Evolutionary conservation across 1,139 yeast genomes (phyloP).

Genomic region (Sugiyamaella castrensis): DNA sequence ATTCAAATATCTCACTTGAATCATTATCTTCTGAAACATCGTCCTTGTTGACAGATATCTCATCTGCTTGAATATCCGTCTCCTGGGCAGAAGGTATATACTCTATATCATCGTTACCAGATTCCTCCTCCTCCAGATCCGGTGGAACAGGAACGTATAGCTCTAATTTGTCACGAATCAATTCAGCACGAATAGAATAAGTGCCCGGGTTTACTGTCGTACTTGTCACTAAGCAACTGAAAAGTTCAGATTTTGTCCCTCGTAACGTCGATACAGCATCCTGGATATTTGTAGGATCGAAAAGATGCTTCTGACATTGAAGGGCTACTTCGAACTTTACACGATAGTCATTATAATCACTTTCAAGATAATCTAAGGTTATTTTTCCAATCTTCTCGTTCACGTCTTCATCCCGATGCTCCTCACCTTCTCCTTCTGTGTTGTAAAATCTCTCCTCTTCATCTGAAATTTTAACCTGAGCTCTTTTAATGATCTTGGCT

Average conservation of each 20-base stretch:
- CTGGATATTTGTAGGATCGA: constrained; percentile 12
- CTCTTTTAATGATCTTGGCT: constrained; percentile 48
- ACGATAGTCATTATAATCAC: constrained; percentile 26
- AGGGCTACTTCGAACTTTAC: constrained; percentile 15
- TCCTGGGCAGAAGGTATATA: constrained; percentile 1
- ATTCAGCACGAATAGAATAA: constrained; percentile 10
- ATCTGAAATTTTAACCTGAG: constrained; percentile 23
- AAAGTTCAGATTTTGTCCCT: constrained; percentile 11
- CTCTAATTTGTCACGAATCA: constrained; percentile 16
- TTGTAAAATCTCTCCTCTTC: constrained; percentile 7
- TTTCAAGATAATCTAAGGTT: constrained; percentile 20
- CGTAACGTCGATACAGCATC: constrained; percentile 8
- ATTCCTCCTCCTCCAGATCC: constrained; percentile 14
- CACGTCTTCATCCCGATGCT: constrained; percentile 11
- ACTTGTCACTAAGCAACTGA: constrained; percentile 3
- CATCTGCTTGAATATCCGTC: constrained; percentile 7
- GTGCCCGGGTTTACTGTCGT: constrained; percentile 1
- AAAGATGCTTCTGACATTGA: constrained; percentile 21
- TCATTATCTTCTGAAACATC: constrained; percentile 8
- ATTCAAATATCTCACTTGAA: constrained; percentile 4
- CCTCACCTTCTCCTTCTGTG: constrained; percentile 7
- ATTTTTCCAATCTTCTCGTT: constrained; percentile 18
- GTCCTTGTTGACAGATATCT: constrained; percentile 1
- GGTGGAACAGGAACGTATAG: constrained; percentile 22
- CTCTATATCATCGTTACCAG: constrained; percentile 13